Percentiles rank a stretch among this genome's conserved stretches.
Conservation (phyloP, 345 rosid genomes). For the Citrus australasica region DNA sequence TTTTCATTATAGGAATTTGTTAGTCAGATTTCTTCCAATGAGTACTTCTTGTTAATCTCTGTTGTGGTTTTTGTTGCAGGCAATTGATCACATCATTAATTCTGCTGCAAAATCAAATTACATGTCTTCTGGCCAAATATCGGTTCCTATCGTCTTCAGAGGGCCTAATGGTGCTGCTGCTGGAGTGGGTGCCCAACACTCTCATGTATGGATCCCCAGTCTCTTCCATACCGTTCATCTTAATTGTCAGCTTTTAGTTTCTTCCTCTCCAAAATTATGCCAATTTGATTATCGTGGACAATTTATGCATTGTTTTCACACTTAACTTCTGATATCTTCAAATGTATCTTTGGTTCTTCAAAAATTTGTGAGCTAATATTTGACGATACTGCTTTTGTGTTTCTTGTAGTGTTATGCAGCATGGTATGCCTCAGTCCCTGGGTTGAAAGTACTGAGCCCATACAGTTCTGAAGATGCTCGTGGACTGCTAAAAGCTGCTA, state of each 20-base stretch:
- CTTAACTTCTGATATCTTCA: background rate
- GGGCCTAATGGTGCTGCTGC: conserved; percentile 99
- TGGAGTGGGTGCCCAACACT: conserved; percentile 98
- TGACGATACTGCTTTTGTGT: conserved; percentile 1
- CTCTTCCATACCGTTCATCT: background rate
- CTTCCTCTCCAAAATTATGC: background rate
- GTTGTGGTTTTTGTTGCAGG: conserved; percentile 42
- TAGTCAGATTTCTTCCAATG: background rate
- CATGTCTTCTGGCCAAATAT: conserved; percentile 86
- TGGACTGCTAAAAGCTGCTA: conserved; percentile 90
- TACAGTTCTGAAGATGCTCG: conserved; percentile 92
- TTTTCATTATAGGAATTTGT: background rate
- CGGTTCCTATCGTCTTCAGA: conserved; percentile 85
- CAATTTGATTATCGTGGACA: background rate
- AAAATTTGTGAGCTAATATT: background rate
- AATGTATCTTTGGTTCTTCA: background rate
- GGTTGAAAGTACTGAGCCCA: conserved; percentile 80
- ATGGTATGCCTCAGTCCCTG: conserved; percentile 88
- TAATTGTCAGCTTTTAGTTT: background rate
- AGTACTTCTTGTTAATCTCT: background rate
- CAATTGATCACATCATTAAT: conserved; percentile 89
- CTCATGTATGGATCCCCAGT: conserved; percentile 51
- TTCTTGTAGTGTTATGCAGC: conserved; percentile 83
- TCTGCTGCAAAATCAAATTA: conserved; percentile 85
- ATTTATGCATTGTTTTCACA: background rate